phyloP scores from a whole-genome alignment of 2,329 filamentous ascomycete species.

The Talaromyces sp. region DNA sequence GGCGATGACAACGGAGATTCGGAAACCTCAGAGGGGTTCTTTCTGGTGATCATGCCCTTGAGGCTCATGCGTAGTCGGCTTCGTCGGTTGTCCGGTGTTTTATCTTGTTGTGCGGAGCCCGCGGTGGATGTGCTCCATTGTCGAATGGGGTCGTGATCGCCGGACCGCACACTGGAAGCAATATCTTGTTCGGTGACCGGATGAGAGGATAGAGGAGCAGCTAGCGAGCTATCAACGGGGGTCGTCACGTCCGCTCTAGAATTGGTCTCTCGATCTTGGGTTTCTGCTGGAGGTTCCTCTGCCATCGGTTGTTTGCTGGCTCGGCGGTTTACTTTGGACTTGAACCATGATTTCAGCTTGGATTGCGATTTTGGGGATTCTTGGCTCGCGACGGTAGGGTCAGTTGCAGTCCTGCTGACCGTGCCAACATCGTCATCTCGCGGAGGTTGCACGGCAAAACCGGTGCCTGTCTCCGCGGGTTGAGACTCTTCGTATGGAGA shows the following conservation, averaged over 20 bases:
- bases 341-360: constrained; percentile 32
- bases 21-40: constrained; percentile 16
- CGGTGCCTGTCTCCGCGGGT: neutral
- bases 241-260: neutral
- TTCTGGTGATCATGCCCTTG: constrained; percentile 21
- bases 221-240: neutral
- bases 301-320: constrained; percentile 19
- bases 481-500: neutral
- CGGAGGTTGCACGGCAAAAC: neutral
- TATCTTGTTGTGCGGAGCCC: constrained; percentile 10
- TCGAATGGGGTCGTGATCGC: constrained; percentile 10
- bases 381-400: constrained; percentile 1
- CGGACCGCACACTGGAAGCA: neutral
- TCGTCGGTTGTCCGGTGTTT: constrained; percentile 13
- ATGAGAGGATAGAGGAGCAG: constrained; percentile 23
- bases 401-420: constrained; percentile 7
- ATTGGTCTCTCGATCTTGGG: neutral
- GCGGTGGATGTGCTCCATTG: constrained; percentile 14
- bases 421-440: constrained; percentile 5
- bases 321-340: constrained; percentile 23
- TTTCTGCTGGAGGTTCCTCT: constrained; percentile 14
- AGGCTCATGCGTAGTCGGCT: constrained; percentile 24
- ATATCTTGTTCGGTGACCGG: constrained; percentile 23
- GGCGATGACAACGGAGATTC: constrained; percentile 7
- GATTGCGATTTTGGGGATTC: constrained; percentile 25